Conservation (phyloP, 805 yeast genomes). For the Lipomyces orientalis region DNA sequence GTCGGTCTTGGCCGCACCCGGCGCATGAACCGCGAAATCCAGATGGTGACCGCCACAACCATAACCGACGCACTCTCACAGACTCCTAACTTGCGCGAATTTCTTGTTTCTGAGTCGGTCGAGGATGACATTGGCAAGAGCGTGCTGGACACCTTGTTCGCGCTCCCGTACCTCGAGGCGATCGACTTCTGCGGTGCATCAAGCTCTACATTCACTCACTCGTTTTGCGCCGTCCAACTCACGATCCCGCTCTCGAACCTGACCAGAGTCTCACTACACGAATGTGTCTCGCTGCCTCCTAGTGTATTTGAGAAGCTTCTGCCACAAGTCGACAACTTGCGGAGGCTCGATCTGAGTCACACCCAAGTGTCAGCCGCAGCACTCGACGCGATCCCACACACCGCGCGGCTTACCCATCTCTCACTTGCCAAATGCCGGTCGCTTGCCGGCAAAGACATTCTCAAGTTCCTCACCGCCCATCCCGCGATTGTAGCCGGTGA, state of each 20-base stretch:
- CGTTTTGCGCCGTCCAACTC: conserved; percentile 53
- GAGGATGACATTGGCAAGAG: conserved; percentile 75
- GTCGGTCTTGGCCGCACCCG: conserved; percentile 90
- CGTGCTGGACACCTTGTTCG: conserved; percentile 63
- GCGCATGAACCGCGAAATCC: conserved; percentile 83
- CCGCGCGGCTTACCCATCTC: conserved; percentile 72
- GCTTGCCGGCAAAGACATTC: conserved; percentile 67
- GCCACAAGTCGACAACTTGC: conserved; percentile 60
- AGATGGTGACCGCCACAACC: conserved; percentile 79
- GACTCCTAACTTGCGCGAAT: conserved; percentile 72
- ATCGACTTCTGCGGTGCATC: conserved; percentile 91
- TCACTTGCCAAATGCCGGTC: conserved; percentile 51
- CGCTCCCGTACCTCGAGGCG: conserved; percentile 63
- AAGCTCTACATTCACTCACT: conserved; percentile 62
- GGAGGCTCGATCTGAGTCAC: conserved; percentile 78
- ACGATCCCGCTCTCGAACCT: conserved; percentile 41
- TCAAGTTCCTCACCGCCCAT: conserved; percentile 72
- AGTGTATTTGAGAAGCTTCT: conserved; percentile 62
- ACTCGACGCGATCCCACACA: conserved; percentile 59
- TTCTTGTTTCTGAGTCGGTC: conserved; percentile 82
- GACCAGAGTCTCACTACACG: conserved; percentile 75
- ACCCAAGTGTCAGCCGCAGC: conserved; percentile 75
- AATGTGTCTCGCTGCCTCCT: conserved; percentile 77
- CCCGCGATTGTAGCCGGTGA: conserved; percentile 54
- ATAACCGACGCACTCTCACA: conserved; percentile 64